phyloP scores from a whole-genome alignment of 2,329 filamentous ascomycete genomes.

The Didymella arachidicola region DNA sequence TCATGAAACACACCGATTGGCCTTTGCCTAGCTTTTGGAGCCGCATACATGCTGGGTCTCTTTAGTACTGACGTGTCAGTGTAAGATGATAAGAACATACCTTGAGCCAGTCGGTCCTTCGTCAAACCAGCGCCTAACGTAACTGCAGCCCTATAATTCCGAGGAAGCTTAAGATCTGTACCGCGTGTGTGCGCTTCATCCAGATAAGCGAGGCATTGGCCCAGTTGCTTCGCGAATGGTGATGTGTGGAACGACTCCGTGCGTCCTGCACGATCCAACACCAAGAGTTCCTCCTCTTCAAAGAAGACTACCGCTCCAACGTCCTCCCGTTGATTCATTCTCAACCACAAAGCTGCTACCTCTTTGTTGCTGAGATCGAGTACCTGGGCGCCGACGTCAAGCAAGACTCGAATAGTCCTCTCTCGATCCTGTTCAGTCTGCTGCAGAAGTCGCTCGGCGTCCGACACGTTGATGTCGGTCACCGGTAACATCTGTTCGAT shows the following conservation, averaged over 20 bases:
- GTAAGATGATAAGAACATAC: constrained; percentile 31
- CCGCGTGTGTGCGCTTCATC: constrained; percentile 76
- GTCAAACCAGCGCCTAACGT: constrained; percentile 70
- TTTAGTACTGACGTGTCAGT: constrained; percentile 25
- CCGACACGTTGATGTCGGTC: too few relatives aligned
- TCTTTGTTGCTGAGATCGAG: constrained; percentile 61
- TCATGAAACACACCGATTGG: constrained; percentile 69
- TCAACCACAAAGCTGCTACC: too few relatives aligned
- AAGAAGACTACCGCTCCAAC: constrained; percentile 62
- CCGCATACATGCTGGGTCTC: constrained; percentile 64
- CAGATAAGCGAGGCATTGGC: constrained; percentile 70
- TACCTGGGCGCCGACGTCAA: constrained; percentile 76
- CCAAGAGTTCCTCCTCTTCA: constrained; percentile 60
- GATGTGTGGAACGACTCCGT: constrained; percentile 65
- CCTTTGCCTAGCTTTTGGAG: constrained; percentile 66
- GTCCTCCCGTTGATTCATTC: too few relatives aligned
- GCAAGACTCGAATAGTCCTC: constrained; percentile 68
- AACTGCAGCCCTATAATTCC: constrained; percentile 67
- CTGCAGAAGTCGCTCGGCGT: too few relatives aligned
- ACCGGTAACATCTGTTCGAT: constrained; percentile 40
- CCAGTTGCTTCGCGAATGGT: constrained; percentile 63
- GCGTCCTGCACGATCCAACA: constrained; percentile 59
- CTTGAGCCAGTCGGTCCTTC: constrained; percentile 75
- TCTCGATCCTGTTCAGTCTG: too few relatives aligned
- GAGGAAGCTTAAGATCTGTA: constrained; percentile 70